A percentile compares a stretch with the other conserved stretches of the same genome.
These are phyloP conservation scores for Usnea hakonensis DNA, from an alignment of 495 filamentous ascomycete genomes.

Conservation along the genomic window DNA sequence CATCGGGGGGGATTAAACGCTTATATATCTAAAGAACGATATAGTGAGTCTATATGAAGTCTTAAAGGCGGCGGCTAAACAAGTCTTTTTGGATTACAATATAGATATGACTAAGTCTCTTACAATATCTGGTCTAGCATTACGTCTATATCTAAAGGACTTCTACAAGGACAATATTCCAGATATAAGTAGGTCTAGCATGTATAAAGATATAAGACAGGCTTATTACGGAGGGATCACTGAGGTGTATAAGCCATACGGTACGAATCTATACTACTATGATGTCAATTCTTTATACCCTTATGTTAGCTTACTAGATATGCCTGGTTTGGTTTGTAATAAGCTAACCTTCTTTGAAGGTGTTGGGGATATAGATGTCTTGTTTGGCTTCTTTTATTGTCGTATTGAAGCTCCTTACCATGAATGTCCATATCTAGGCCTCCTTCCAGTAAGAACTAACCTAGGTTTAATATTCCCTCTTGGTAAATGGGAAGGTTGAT, in stretches of 20 bases:
- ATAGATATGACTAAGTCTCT: not conserved
- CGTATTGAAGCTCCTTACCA: too few species aligned
- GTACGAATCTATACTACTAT: slow-evolving; percentile 9
- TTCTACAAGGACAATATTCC: not conserved
- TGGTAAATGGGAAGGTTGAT: not conserved
- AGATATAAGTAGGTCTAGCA: not conserved
- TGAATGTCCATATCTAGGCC: too few species aligned
- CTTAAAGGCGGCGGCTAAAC: not conserved
- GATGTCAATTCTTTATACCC: slow-evolving; percentile 7
- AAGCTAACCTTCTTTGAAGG: not conserved
- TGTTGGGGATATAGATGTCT: too few species aligned
- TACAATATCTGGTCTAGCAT: not conserved
- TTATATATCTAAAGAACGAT: not conserved
- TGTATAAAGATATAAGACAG: slow-evolving; percentile 1
- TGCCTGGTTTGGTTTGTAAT: not conserved
- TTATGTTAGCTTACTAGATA: not conserved
- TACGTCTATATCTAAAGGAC: not conserved
- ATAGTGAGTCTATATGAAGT: not conserved
- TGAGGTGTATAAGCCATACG: not conserved
- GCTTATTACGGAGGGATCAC: slow-evolving; percentile 7
- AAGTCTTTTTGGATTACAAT: not conserved
- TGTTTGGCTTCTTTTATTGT: too few species aligned
- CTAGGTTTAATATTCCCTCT: not conserved
- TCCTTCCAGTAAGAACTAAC: too few species aligned
- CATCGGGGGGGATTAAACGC: not conserved